These are phyloP conservation scores for Aspergillus nomiae DNA, from an alignment of 2,329 filamentous ascomycete species.

Conservation along the genomic window DNA sequence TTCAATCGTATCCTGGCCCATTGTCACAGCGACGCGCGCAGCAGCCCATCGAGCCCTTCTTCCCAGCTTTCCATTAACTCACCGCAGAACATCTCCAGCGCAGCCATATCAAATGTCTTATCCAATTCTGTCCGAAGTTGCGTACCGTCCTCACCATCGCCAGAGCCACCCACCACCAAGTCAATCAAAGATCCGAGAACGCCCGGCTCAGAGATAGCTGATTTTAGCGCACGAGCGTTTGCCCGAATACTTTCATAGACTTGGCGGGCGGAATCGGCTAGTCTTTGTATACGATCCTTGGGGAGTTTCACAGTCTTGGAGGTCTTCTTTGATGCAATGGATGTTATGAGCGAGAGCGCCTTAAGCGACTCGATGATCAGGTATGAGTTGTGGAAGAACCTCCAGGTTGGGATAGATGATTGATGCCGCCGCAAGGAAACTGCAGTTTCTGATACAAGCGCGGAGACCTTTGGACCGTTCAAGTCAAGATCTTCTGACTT, in stretches of 20 bases:
- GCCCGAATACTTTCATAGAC: conserved; percentile 37
- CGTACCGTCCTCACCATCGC: conserved; percentile 23
- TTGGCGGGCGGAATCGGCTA: conserved; percentile 29
- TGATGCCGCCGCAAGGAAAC: conserved; percentile 26
- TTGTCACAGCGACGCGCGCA: conserved; percentile 32
- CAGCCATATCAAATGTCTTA: conserved; percentile 38
- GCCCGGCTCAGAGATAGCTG: conserved; percentile 41
- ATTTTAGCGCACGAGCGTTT: conserved; percentile 41
- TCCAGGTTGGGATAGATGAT: conserved; percentile 42
- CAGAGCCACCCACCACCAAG: conserved; percentile 34
- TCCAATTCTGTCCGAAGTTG: conserved; percentile 36
- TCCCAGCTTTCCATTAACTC: conserved; percentile 52
- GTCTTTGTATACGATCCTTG: conserved; percentile 35
- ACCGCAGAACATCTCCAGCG: conserved; percentile 47
- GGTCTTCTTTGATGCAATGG: conserved; percentile 33
- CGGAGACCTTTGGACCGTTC: conserved; percentile 22
- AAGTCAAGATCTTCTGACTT: conserved; percentile 27
- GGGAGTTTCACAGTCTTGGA: conserved; percentile 34
- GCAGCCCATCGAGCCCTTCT: conserved; percentile 45
- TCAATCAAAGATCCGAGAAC: conserved; percentile 46
- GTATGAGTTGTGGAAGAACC: conserved; percentile 43
- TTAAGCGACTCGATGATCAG: conserved; percentile 45
- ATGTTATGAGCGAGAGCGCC: conserved; percentile 37
- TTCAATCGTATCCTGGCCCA: neutral
- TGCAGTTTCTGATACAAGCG: conserved; percentile 26